Evolutionary conservation across 768 basidiomycete species (phyloP), one percentile per base, ranked within the genome.

Genomic region (Brasilioporus rufonigricans): DNA sequence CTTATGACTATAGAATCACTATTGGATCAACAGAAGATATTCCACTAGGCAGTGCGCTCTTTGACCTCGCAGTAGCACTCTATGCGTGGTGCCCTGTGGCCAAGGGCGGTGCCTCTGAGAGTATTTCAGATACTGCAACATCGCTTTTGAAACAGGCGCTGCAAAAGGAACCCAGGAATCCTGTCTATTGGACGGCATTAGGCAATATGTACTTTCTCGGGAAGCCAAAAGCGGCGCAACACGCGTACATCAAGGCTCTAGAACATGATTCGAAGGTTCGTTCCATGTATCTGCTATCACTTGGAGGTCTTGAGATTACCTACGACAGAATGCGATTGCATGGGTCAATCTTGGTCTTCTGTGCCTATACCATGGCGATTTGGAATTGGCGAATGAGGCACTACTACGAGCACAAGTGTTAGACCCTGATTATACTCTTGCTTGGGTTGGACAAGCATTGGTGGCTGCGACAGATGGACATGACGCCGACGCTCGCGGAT

Each of bases 271-370:
- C 82, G 0, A 96, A 96, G 78, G 92, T 90, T 57, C 44, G 74
- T 70, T 35, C 27, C 18, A 24, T n/a, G 18, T 27, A 36, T 48
- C 36, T n/a, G 13, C 7, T 19, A 24, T 44, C 26, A 11, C 21
- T 12, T 7, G 18, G 6, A 48, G 26, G 19, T 27, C 7, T 19
- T 55, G 36, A 62, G 21, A 27, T 47, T 53, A 23, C 56, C 27
- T 48, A 27, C 18, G 5, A 29, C 60, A 93, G 89, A 86, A 86
- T 64, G 85, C 86, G 29, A 61, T 72, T 14, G 81, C 85, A 1
- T 98, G 97, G 97, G 81, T 88, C 2, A 92, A 87, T 65, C 78
- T 98, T 9, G 97, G 95, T 2, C 74, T 98, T 32, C 75, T 99
- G 38, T 98, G 92, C 71, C 77, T 94, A 24, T 74, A 88, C 52